phyloP scores from a whole-genome alignment of 139 green algal genomes.

The Micromonas pusilla region DNA sequence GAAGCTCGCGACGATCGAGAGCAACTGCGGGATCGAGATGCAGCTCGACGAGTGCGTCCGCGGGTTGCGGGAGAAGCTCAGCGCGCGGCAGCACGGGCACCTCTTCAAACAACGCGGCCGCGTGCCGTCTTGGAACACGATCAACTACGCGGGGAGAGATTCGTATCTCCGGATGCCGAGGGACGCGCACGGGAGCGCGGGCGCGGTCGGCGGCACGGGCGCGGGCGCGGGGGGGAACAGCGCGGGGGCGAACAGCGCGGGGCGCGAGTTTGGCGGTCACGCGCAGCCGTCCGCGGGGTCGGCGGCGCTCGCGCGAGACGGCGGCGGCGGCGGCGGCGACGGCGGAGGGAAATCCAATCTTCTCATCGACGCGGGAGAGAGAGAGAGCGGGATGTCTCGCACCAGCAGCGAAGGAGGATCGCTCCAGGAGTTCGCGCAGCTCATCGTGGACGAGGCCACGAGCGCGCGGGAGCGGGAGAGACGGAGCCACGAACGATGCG shows the following conservation, averaged over 20 bases:
- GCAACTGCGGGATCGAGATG: conserved; percentile 47
- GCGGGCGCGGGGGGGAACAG: no score
- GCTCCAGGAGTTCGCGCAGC: background rate
- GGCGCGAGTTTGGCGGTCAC: no score
- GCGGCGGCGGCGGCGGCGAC: no score
- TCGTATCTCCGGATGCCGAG: conserved; percentile 1
- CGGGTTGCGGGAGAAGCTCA: conserved; percentile 24
- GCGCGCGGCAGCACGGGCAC: background rate
- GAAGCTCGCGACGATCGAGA: conserved; percentile 22
- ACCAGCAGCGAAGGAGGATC: background rate
- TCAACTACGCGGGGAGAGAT: background rate
- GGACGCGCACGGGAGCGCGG: background rate
- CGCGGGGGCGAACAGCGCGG: no score
- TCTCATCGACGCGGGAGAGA: no score
- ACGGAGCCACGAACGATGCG: no score
- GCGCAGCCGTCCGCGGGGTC: no score
- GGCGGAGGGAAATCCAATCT: no score
- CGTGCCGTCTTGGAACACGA: conserved; percentile 16
- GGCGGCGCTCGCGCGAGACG: no score
- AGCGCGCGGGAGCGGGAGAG: background rate
- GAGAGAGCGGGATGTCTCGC: background rate
- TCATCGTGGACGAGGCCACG: background rate
- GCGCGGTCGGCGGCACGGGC: no score
- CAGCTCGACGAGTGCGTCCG: conserved; percentile 48
- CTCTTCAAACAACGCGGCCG: background rate